Percentiles rank a stretch among this genome's conserved stretches.
Evolutionary conservation across 306 rosid genomes (phyloP).

Genomic region (Lathyrus aphaca): DNA sequence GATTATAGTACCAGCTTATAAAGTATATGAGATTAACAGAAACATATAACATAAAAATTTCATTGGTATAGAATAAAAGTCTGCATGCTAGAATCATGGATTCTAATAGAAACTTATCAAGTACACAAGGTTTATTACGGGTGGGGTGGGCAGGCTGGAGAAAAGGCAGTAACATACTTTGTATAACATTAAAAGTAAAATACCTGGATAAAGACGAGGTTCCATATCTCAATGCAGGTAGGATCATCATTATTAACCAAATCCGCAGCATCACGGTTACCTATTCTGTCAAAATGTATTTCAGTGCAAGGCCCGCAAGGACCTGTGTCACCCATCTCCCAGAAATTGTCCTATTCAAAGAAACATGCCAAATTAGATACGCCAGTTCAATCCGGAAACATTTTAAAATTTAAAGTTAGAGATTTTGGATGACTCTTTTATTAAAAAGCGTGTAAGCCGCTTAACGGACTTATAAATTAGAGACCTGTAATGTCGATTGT

Average conservation of each 20-base stretch:
- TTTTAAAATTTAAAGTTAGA: neutral
- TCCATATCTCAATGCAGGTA: conserved; percentile 97
- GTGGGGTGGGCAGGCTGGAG: neutral
- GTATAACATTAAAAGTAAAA: conserved; percentile 6
- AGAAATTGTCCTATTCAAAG: conserved; percentile 81
- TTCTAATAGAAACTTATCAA: conserved; percentile 6
- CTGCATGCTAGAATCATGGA: conserved; percentile 20
- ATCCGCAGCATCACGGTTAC: conserved; percentile 91
- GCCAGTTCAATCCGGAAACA: neutral
- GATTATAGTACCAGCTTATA: conserved; percentile 6
- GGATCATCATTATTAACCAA: conserved; percentile 94
- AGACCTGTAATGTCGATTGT: conserved; percentile 5
- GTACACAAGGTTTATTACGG: conserved; percentile 17
- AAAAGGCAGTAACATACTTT: conserved; percentile 6
- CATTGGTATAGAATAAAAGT: neutral
- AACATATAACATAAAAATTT: conserved; percentile 24
- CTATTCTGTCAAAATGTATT: conserved; percentile 92
- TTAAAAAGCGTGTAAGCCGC: neutral
- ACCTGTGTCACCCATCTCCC: conserved; percentile 99
- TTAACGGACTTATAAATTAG: conserved; percentile 1
- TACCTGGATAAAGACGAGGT: conserved; percentile 97
- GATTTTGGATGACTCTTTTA: conserved; percentile 9
- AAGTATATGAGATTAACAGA: conserved; percentile 8
- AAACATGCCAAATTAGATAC: conserved; percentile 35
- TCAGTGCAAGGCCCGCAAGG: conserved; percentile 99